Conservation (phyloP, 2,329 filamentous ascomycete genomes). For the Capronia epimyces region DNA sequence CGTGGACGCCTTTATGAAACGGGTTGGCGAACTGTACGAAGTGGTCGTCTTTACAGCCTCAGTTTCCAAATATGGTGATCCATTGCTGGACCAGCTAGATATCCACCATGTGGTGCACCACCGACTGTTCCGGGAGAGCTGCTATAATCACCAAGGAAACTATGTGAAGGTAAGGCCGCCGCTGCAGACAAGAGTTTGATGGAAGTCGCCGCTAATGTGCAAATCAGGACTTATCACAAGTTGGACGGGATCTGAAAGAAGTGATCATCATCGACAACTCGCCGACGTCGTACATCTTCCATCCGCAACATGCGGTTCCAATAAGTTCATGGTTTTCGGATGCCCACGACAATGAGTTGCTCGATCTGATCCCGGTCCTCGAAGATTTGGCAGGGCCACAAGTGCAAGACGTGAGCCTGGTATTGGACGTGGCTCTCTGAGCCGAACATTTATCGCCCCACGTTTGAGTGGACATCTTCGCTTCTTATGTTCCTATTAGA, state of each 20-base stretch:
- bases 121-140: constrained; percentile 92
- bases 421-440: constrained; percentile 78
- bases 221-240: constrained; percentile 77
- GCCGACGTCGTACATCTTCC: constrained; percentile 98
- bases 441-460: constrained; percentile 7
- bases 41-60: constrained; percentile 98
- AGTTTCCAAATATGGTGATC: constrained; percentile 98
- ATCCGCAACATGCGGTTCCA: constrained; percentile 95
- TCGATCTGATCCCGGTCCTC: constrained; percentile 95
- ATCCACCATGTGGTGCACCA: constrained; percentile 97
- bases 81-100: constrained; percentile 89
- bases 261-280: constrained; percentile 99
- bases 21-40: constrained; percentile 94
- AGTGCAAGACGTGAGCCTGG: constrained; percentile 92
- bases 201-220: constrained; percentile 8
- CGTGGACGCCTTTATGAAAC: constrained; percentile 97
- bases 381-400: constrained; percentile 87
- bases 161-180: constrained; percentile 69
- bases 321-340: constrained; percentile 99
- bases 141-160: constrained; percentile 98
- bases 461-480: constrained; percentile 5
- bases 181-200: not conserved
- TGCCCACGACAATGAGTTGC: constrained; percentile 95
- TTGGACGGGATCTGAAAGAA: constrained; percentile 89
- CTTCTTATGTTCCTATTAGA: constrained; percentile 23